Base-by-base conservation (phyloP, 169 alveolate species). In the Cryptosporidium baileyi region DNA sequence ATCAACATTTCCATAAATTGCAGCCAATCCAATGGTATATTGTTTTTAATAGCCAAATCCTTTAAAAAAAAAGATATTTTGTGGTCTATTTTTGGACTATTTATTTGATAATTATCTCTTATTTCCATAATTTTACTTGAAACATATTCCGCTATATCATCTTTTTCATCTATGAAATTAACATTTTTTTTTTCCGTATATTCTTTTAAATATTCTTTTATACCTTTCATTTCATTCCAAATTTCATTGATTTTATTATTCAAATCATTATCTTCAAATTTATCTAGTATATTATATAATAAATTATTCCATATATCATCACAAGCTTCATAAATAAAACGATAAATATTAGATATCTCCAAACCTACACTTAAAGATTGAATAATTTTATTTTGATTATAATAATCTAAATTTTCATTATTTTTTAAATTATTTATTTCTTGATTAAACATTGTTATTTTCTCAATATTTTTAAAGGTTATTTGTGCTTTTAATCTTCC, bases 271-370 rank as follows among this genome's bases (percentile, higher is more conserved):
- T 51, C 36, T n/a, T 51, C 54, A 30, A 36, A 3, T 7, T 61
- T 61, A 0, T 57, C 47, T 22, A 52, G 49, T 36, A 74, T 40
- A 2, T 15, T 36, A 1, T 51, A 52, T 5, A 54, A 52, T 41
- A 74, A 28, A 41, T 24, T 59, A 15, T 11, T 54, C 85, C 85
- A 74, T 34, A 74, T 32, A 1, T 74, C 85, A 74, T 74, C 85
- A 13, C 67, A 57, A 19, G 54, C 57, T 40, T 74, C 62, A 41
- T 74, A 74, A 19, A 74, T 54, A 41, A 38, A 54, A n/a, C 85
- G 60, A 74, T 51, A 74, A 22, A 61, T n/a, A 74, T 74, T 74
- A 22, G 85, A 74, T 41, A 74, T 61, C 22, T 74, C 85, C 54
- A 74, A 41, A 32, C 47, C 65, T 2, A 13, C 40, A 24, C 74